Evolutionary conservation across 2,329 filamentous ascomycete species (phyloP).

Genomic region (Claviceps quebecensis): DNA sequence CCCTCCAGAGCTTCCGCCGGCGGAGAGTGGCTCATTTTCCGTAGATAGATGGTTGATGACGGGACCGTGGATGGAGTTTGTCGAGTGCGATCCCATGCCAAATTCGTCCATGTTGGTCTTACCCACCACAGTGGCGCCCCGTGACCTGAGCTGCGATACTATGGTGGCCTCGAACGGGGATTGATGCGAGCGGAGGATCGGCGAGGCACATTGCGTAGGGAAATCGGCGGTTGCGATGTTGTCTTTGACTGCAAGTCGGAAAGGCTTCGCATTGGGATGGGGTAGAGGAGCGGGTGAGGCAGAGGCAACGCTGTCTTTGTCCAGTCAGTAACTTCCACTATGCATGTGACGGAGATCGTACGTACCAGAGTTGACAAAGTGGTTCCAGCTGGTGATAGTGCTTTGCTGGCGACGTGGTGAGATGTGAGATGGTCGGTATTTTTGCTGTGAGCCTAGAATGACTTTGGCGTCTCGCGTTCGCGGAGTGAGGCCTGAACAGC

Average conservation of each 20-base stretch:
- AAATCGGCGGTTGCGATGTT: slow-evolving; percentile 54
- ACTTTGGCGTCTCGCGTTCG: slow-evolving; percentile 2
- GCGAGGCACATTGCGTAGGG: slow-evolving; percentile 75
- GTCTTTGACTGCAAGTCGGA: slow-evolving; percentile 55
- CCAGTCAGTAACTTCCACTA: neutral
- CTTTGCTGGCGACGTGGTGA: slow-evolving; percentile 14
- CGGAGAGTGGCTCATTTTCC: slow-evolving; percentile 36
- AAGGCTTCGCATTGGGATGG: slow-evolving; percentile 15
- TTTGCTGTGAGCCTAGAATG: neutral
- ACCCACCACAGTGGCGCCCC: slow-evolving; percentile 50
- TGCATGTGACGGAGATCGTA: neutral
- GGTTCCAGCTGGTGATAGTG: slow-evolving; percentile 18
- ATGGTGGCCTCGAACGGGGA: slow-evolving; percentile 78
- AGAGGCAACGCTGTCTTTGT: slow-evolving; percentile 2
- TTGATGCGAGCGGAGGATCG: slow-evolving; percentile 52
- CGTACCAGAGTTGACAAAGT: slow-evolving; percentile 22
- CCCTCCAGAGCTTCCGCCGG: slow-evolving; percentile 84
- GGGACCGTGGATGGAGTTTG: slow-evolving; percentile 52
- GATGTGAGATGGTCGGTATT: slow-evolving; percentile 1
- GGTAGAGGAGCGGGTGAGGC: slow-evolving; percentile 7
- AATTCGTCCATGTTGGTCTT: slow-evolving; percentile 96
- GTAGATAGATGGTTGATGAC: slow-evolving; percentile 38
- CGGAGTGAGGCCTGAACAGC: slow-evolving; percentile 9
- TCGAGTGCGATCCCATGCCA: slow-evolving; percentile 82
- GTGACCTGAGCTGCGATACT: slow-evolving; percentile 48